Evolutionary conservation across 169 alveolate species (phyloP).

Genomic region (Plasmodium knowlesi): DNA sequence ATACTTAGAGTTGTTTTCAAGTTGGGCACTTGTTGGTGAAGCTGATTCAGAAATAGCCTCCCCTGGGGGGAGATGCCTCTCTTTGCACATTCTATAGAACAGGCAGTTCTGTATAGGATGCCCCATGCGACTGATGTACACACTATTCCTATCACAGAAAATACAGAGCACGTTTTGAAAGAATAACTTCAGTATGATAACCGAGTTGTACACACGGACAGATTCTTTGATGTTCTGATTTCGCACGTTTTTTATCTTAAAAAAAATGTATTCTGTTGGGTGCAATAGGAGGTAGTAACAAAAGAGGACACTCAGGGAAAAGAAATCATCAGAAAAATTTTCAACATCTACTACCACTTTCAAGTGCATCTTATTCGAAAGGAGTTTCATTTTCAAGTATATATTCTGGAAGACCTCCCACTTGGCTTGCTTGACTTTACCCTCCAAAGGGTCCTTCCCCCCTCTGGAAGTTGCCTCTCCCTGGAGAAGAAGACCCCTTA

Average conservation of each 20-base stretch:
- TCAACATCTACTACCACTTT: constrained; percentile 49
- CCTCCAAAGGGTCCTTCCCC: background rate
- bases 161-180: constrained; percentile 29
- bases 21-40: background rate
- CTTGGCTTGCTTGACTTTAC: background rate
- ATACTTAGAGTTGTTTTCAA: constrained; percentile 13
- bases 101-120: constrained; percentile 9
- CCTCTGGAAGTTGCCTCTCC: background rate
- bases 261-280: background rate
- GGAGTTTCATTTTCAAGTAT: background rate
- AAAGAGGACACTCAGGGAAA: constrained; percentile 30
- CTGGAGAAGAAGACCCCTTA: background rate
- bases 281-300: background rate
- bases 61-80: background rate
- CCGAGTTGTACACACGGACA: constrained; percentile 2
- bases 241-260: constrained; percentile 31
- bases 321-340: constrained; percentile 37
- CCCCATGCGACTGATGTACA: background rate
- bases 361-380: background rate
- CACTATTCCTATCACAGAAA: background rate
- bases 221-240: constrained; percentile 47
- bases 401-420: constrained; percentile 13
- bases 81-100: background rate
- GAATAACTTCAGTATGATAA: constrained; percentile 1
- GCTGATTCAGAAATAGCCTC: background rate